Evolutionary conservation across 169 alveolate genomes (phyloP), one percentile per base, ranked within the genome.

Genomic region (Toxoplasma gondii): DNA sequence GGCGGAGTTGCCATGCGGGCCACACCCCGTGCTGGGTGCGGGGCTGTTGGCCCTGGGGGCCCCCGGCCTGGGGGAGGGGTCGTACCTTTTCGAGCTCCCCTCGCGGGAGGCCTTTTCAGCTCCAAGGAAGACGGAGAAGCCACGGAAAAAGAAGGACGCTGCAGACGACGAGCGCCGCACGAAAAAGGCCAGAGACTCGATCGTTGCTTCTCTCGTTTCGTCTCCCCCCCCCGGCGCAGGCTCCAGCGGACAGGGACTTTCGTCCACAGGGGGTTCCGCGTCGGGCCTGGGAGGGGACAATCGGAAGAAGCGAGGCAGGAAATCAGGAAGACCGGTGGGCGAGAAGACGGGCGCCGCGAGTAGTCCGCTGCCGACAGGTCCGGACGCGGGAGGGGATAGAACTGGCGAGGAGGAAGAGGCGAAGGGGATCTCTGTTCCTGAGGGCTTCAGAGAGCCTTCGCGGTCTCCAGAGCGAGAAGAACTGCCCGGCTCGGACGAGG

Each of bases 391-490:
- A 7, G 22, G 4, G 58, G 58, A 49, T 49, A 4, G 58, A 49
- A 49, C 58, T n/a, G n/a, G n/a, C 58, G 58, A 49, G 58, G 58
- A 49, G 12, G 58, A 49, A 12, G 58, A 49, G 58, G 4, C 58
- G 58, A 49, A 12, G 58, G 58, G 58, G 22, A 12, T 12, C 22
- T 49, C 58, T 49, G 58, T 12, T 49, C 22, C 58, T 49, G 58
- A 49, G 58, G 58, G 58, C 58, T 49, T 49, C 58, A 49, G 58
- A 49, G 41, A 29, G 93, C 93, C 41, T 86, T 88, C 74, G 58
- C 70, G 39, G 45, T 84, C 22, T 58, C 87, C 27, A 87, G 87
- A 88, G 87, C 38, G 58, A 69, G 70, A 41, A 45, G 34, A 29
- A 64, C 29, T 5, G 41, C 67, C 36, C 70, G 74, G 24, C 31